These are phyloP conservation scores for Aspergillus oerlinghausenensis DNA, from an alignment of 2,329 filamentous ascomycete genomes.

Conservation along the genomic window DNA sequence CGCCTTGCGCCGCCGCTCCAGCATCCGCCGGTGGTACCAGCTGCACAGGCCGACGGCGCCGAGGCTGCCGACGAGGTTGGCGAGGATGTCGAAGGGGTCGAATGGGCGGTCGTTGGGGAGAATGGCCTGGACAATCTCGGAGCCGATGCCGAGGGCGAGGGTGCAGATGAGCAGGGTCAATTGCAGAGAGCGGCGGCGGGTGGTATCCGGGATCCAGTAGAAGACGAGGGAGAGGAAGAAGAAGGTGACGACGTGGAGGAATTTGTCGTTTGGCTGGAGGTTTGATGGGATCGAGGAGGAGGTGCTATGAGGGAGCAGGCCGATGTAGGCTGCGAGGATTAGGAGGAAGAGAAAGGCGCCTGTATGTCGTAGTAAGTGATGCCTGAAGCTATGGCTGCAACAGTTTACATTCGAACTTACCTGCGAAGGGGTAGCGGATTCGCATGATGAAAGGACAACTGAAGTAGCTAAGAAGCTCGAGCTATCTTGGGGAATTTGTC, in stretches of 20 bases:
- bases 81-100: slow-evolving; percentile 80
- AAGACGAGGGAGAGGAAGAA: slow-evolving; percentile 79
- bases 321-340: slow-evolving; percentile 71
- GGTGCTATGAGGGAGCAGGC: slow-evolving; percentile 58
- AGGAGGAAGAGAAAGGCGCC: slow-evolving; percentile 64
- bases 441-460: slow-evolving; percentile 55
- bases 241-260: slow-evolving; percentile 81
- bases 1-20: slow-evolving; percentile 74
- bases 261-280: slow-evolving; percentile 76
- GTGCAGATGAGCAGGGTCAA: slow-evolving; percentile 79
- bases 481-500: background rate
- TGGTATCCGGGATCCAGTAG: slow-evolving; percentile 96
- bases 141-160: slow-evolving; percentile 51
- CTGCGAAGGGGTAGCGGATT: slow-evolving; percentile 83
- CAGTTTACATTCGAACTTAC: slow-evolving; percentile 47
- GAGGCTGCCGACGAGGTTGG: slow-evolving; percentile 77
- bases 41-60: slow-evolving; percentile 68
- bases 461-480: background rate
- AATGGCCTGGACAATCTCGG: slow-evolving; percentile 55
- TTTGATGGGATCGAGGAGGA: slow-evolving; percentile 38
- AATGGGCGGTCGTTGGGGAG: slow-evolving; percentile 68
- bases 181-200: slow-evolving; percentile 77
- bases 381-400: background rate
- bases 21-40: slow-evolving; percentile 94
- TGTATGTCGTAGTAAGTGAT: slow-evolving; percentile 31